Base-by-base conservation (phyloP, 768 basidiomycete genomes). In the Xanthoconium stramineum region DNA sequence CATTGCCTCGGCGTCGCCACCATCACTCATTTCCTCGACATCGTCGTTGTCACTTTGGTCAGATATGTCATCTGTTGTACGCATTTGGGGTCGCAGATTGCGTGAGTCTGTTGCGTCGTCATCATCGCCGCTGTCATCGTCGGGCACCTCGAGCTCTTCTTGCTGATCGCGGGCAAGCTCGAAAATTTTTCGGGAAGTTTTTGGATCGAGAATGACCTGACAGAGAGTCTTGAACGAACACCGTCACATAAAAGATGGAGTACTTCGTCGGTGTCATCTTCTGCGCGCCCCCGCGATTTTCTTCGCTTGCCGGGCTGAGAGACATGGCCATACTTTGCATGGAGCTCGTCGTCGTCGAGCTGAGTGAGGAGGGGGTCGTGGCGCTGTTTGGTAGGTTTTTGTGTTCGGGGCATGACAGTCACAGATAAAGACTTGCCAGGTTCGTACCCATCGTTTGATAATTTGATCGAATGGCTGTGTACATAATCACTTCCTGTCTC, bases 161-260 rank as follows among this genome's bases (percentile, higher is more conserved):
- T 98, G 94, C 72, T 99, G 96, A 63, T 91, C 88, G 67, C 83
- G 81, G 15, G 96, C 96, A 53, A 99, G 83, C 69, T 94, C 89
- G 61, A 99, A 88, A 47, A 99, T 97, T 63, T 84, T 86, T 56
- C 80, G 79, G 0, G 94, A 96, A 7, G 86, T 88, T 72, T 88
- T 91, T 3, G 87, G 80, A 67, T 94, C 91, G 58, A 94, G 70
- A 19, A 85, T 83, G 43, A 75, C 78, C 92, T 95, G 47, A 19
- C 3, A 37, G 13, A 13, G 53, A 24, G 24, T 24, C 24, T 24
- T 52, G 53, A 39, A 59, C 38, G 5, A 36, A 8, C 57, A 9
- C 52, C 35, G 43, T 43, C 51, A 35, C 9, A 19, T 37, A 37
- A 42, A 19, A 44, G 68, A 56, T 55, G 64, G 53, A 59, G 56